Percentiles rank a stretch among this genome's conserved stretches.
Conservation (phyloP, 2,329 filamentous ascomycete genomes). For the Xylariaceae sp. region DNA sequence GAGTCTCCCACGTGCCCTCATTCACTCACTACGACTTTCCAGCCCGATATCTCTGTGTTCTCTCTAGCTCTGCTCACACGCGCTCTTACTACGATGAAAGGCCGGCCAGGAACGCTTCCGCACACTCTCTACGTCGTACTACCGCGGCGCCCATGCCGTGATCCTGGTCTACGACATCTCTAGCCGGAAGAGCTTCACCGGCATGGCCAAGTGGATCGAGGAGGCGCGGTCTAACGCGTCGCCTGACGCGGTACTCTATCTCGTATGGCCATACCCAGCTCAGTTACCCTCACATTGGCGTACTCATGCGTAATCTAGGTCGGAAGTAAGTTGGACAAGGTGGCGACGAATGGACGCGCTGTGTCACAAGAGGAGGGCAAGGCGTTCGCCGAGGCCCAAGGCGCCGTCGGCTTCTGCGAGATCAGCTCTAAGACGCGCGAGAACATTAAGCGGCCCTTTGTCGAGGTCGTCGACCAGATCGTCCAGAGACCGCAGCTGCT, state of each 20-base stretch:
- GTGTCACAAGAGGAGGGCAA: conserved; percentile 44
- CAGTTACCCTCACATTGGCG: background rate
- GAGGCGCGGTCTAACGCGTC: conserved; percentile 48
- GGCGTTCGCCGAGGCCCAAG: conserved; percentile 40
- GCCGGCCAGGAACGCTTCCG: conserved; percentile 46
- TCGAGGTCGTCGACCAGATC: conserved; percentile 47
- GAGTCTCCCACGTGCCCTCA: conserved; percentile 11
- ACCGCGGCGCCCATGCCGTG: conserved; percentile 46
- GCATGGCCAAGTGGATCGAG: conserved; percentile 51
- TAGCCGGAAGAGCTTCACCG: conserved; percentile 43
- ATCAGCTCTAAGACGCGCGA: conserved; percentile 50
- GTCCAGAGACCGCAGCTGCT: conserved; percentile 41
- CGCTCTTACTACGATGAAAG: conserved; percentile 13
- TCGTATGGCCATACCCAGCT: conserved; percentile 28
- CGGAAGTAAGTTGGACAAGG: conserved; percentile 48
- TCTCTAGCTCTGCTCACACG: no score
- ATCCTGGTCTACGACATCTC: conserved; percentile 47
- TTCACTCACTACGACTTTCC: background rate
- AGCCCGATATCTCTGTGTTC: no score
- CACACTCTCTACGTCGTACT: conserved; percentile 46
- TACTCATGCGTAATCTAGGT: conserved; percentile 26
- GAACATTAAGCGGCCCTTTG: conserved; percentile 46
- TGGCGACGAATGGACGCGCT: conserved; percentile 32
- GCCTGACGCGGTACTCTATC: conserved; percentile 43
- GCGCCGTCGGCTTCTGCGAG: conserved; percentile 46